Evolutionary conservation across 176 grass and related monocot species (phyloP).

Genomic region (Musa itinerans): DNA sequence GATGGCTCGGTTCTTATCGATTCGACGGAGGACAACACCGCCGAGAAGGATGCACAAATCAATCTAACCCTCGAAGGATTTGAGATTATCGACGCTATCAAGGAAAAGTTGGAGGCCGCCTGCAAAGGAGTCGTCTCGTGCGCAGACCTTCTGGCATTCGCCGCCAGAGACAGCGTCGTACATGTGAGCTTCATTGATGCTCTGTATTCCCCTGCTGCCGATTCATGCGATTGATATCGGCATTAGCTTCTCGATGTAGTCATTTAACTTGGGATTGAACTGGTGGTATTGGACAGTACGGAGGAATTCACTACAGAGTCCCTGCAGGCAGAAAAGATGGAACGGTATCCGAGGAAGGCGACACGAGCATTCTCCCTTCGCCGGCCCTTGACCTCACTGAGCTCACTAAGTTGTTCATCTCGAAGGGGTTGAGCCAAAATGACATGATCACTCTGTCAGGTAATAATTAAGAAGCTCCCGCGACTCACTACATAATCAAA

Average conservation of each 20-base stretch:
- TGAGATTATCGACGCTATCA: conserved; percentile 12
- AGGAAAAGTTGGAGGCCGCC: conserved; percentile 5
- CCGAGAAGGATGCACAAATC: conserved; percentile 9
- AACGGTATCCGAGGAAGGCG: conserved; percentile 24
- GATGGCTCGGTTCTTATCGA: conserved; percentile 16
- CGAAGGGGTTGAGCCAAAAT: conserved; percentile 40
- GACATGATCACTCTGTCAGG: conserved; percentile 65
- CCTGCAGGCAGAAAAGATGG: conserved; percentile 59
- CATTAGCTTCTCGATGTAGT: background rate
- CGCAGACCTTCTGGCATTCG: conserved; percentile 16
- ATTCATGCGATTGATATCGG: background rate
- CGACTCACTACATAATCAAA: background rate
- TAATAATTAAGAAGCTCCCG: conserved; percentile 1
- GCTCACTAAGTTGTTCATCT: conserved; percentile 31
- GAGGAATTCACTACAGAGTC: conserved; percentile 53
- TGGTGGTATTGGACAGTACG: conserved; percentile 21
- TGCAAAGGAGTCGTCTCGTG: conserved; percentile 15
- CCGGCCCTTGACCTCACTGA: conserved; percentile 16
- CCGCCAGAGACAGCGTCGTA: conserved; percentile 4
- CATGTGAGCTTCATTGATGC: background rate
- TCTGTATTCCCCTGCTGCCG: background rate
- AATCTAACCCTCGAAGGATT: conserved; percentile 12
- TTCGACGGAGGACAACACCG: background rate
- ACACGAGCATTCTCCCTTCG: conserved; percentile 32
- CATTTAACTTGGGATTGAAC: background rate